These are phyloP conservation scores for Bondarzewia mesenterica DNA, from an alignment of 1,284 basidiomycete species.

Conservation along the genomic window DNA sequence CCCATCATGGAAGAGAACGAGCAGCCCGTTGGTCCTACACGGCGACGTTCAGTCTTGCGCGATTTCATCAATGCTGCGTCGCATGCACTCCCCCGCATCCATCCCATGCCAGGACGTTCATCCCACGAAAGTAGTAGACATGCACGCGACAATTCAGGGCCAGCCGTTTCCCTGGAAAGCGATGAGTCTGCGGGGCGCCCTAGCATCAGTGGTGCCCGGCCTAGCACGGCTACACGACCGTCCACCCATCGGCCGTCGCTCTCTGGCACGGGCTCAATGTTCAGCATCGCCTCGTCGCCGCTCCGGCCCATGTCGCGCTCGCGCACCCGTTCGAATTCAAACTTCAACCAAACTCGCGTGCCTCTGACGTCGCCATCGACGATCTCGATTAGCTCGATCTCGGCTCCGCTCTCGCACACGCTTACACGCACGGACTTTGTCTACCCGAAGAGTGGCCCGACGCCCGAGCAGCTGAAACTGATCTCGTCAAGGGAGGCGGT, in stretches of 20 bases:
- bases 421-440: conserved; percentile 38
- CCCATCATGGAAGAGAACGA: not conserved
- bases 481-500: conserved; percentile 38
- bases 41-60: conserved; percentile 14
- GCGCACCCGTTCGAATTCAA: conserved; percentile 18
- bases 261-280: conserved; percentile 28
- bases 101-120: not conserved
- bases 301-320: conserved; percentile 19
- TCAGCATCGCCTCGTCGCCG: conserved; percentile 19
- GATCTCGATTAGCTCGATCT: conserved; percentile 39
- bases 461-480: conserved; percentile 43
- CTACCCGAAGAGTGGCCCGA: conserved; percentile 40
- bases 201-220: not conserved
- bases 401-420: conserved; percentile 42
- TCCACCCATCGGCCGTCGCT: conserved; percentile 20
- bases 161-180: not conserved
- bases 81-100: conserved; percentile 7
- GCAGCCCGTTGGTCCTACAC: not conserved
- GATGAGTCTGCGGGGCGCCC: not conserved
- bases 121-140: not conserved
- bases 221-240: not conserved
- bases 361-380: conserved; percentile 32
- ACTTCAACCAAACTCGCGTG: conserved; percentile 8
- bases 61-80: conserved; percentile 12
- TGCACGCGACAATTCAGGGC: conserved; percentile 1